Base-by-base conservation (phyloP, 2,329 filamentous ascomycete genomes). In the Didymella pinodella region DNA sequence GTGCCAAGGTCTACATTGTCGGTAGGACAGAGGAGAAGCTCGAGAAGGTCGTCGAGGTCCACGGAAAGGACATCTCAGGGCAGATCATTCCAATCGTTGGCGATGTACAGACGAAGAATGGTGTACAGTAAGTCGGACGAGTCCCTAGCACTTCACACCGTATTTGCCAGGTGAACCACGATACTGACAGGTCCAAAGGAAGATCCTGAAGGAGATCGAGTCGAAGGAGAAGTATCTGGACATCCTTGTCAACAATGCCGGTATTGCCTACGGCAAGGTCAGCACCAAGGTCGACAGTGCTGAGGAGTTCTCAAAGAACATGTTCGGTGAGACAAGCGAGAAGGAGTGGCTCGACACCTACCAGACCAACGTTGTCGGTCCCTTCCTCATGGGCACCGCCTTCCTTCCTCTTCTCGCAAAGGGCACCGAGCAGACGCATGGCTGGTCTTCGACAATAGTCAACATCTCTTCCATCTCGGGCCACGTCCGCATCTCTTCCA, bases 201-300 rank as follows among this genome's bases (percentile, higher is more conserved):
- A 75, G 55, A 67, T 82, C 18, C 75, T 80, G 64, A 68, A 79
- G 22, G 76, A 81, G 53, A 78, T 82, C 48, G 74, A 78, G 46
- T 75, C 74, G 14, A 77, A 75, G 43, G 81, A 83, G 64, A 74
- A 78, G 61, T 78, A 76, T 58, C 73, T 83, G 28, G 77, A 78
- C 65, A 77, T 82, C 52, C 76, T 82, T 3, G 73, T 82, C 64
- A 82, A 82, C 71, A 82, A 82, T 58, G 80, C 81, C 7, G 81
- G 81, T 2, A 80, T 83, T 47, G 76, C 76, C 16, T 71, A 75
- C 16, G 69, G 65, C 7, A 80, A 79, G 58, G 70, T 69, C 7
- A 60, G 68, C 65, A 74, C 74, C 65, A 63, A 78, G 63, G 78
- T 77, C 22, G 77, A 71, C 14, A 69, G 71, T 12, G 77, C 80